Evolutionary conservation across 1,139 yeast genomes (phyloP), one percentile per base, ranked within the genome.

Genomic region (Suhomyces yuchorum): DNA sequence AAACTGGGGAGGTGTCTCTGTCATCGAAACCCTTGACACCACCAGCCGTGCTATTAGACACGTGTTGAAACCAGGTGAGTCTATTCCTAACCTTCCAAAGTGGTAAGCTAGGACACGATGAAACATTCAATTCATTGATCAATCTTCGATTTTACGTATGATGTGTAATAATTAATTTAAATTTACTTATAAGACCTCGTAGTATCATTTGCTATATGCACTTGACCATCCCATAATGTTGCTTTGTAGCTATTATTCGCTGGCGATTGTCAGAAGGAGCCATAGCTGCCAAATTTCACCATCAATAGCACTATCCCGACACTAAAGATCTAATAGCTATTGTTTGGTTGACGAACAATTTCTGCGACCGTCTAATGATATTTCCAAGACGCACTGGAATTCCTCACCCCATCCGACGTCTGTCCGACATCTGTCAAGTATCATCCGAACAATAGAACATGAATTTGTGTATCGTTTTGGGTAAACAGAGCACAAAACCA

Each of bases 1-100:
- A 28, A 32, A 54, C 17, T 84, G 89, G 89, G 83, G 88, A 88
- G 88, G 89, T 22, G 77, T 73, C 49, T 54, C 51, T 11, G 72
- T 79, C 7, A 65, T 65, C 50, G 65, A 68, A 46, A 60, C 62
- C n/a, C 23, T 53, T 49, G 63, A 59, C 36, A 50, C 53, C n/a
- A 35, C 37, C 9, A 42, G 38, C 22, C 42, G 42, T 3, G 58
- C 60, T 19, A 50, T 51, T 43, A 51, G 57, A 46, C 40, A 42
- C 18, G 40, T 48, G 2, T 52, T 57, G 46, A 24, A 46, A 3
- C 22, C 42, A 2, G 62, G 63, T 33, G 57, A 56, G 19, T 45
- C 54, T 20, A 61, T 62, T 30, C 34, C 34, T 38, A 66, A 66
- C 6, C 65, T 63, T 19, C 35, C 57, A 34, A 49, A 53, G n/a